These are phyloP conservation scores for Rugonectria rugulosa DNA, from an alignment of 2,329 filamentous ascomycete species.

Conservation along the genomic window DNA sequence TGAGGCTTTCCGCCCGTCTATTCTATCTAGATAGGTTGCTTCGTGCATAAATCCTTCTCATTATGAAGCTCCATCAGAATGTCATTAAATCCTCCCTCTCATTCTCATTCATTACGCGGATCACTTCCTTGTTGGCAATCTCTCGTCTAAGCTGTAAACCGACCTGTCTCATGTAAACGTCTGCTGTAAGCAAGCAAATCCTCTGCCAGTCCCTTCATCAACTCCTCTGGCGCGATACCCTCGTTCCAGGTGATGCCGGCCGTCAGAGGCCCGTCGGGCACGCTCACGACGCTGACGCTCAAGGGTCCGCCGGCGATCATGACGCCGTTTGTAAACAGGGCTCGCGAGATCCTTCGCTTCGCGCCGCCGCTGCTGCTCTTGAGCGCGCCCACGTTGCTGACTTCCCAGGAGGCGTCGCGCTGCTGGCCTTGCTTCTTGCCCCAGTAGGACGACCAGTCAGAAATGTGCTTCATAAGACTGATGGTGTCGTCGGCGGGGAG, in stretches of 20 bases:
- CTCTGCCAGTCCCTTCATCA: slow-evolving; percentile 47
- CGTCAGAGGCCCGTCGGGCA: slow-evolving; percentile 49
- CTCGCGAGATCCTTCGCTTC: slow-evolving; percentile 49
- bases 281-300: slow-evolving; percentile 56
- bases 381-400: slow-evolving; percentile 62
- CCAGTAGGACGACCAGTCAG: slow-evolving; percentile 54
- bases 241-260: slow-evolving; percentile 59
- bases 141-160: slow-evolving; percentile 14
- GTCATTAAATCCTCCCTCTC: no score
- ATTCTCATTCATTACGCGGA: no score
- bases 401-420: slow-evolving; percentile 55
- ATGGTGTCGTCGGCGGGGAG: slow-evolving; percentile 54
- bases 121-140: no score
- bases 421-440: slow-evolving; percentile 50
- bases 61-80: no score
- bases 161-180: slow-evolving; percentile 36
- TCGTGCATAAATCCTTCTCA: no score
- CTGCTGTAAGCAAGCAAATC: slow-evolving; percentile 43
- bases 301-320: slow-evolving; percentile 53
- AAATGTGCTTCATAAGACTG: slow-evolving; percentile 51
- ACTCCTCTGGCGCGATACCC: slow-evolving; percentile 46
- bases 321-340: slow-evolving; percentile 59
- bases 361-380: slow-evolving; percentile 17
- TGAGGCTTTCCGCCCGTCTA: no score
- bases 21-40: no score